A percentile compares a stretch with the other conserved stretches of the same genome.
Evolutionary conservation across 805 yeast genomes (phyloP).

Genomic region (Cyberlindnera misumaiensis): DNA sequence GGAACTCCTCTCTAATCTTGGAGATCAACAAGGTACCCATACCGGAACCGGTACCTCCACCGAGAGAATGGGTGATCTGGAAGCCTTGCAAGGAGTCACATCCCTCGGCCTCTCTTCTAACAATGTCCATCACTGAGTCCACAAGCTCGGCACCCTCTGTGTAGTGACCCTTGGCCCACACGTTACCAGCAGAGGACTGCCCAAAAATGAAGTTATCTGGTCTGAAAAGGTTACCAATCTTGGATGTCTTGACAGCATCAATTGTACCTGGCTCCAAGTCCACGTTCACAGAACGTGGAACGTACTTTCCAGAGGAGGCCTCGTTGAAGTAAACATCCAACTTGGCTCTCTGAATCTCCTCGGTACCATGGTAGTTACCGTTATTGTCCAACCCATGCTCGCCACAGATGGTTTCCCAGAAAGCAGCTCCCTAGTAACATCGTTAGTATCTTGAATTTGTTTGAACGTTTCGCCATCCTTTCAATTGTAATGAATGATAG

Average conservation of each 20-base stretch:
- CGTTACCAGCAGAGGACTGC: conserved; percentile 98
- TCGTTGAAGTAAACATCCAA: conserved; percentile 93
- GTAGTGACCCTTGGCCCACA: conserved; percentile 98
- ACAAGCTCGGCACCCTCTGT: conserved; percentile 94
- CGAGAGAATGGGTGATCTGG: conserved; percentile 92
- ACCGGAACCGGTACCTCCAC: conserved; percentile 99
- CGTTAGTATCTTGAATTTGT: conserved; percentile 5
- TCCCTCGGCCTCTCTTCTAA: conserved; percentile 93
- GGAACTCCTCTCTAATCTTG: conserved; percentile 86
- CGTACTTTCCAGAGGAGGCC: conserved; percentile 93
- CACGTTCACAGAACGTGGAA: conserved; percentile 94
- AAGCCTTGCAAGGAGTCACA: conserved; percentile 98
- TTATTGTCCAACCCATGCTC: conserved; percentile 76
- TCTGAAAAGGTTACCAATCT: conserved; percentile 86
- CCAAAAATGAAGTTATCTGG: conserved; percentile 97
- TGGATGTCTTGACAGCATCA: conserved; percentile 93
- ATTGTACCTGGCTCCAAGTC: conserved; percentile 97
- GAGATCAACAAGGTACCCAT: conserved; percentile 91
- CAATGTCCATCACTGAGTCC: conserved; percentile 90
- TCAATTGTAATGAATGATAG: background rate
- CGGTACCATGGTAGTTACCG: conserved; percentile 63
- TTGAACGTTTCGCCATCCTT: background rate
- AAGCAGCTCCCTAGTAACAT: conserved; percentile 66
- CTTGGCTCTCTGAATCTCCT: conserved; percentile 71
- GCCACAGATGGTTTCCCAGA: conserved; percentile 88